phyloP scores from a whole-genome alignment of 169 alveolate genomes.

The Plasmodium inui region DNA sequence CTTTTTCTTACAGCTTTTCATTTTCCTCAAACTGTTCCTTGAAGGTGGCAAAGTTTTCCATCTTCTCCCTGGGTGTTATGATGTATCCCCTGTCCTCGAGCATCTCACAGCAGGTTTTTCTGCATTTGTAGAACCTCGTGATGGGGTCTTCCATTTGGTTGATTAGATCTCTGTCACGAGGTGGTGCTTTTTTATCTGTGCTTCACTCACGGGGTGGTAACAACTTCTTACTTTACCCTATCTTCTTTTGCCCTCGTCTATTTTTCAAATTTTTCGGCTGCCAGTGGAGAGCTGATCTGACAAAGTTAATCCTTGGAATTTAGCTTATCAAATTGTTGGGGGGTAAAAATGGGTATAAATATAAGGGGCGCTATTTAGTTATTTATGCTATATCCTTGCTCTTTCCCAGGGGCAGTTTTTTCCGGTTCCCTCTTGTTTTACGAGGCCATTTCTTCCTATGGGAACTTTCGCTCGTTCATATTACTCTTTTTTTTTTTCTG shows the following conservation, averaged over 20 bases:
- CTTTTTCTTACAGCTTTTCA: conserved; percentile 79
- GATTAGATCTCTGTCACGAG: not conserved
- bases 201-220: not conserved
- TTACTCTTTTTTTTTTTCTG: too few species aligned
- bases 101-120: conserved; percentile 93
- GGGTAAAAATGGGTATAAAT: not conserved
- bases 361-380: not conserved
- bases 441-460: not conserved
- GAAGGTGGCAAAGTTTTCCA: conserved; percentile 88
- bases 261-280: not conserved
- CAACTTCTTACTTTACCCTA: not conserved
- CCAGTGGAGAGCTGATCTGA: not conserved
- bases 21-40: conserved; percentile 86
- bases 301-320: not conserved
- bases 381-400: not conserved
- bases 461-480: not conserved
- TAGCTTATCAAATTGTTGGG: not conserved
- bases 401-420: not conserved
- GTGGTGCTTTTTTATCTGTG: not conserved
- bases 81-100: conserved; percentile 93
- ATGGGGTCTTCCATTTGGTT: conserved; percentile 90
- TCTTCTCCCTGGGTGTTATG: conserved; percentile 88
- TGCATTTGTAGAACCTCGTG: conserved; percentile 89
- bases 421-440: not conserved
- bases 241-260: not conserved